phyloP scores from a whole-genome alignment of 805 yeast genomes.

The Yarrowia bubula region DNA sequence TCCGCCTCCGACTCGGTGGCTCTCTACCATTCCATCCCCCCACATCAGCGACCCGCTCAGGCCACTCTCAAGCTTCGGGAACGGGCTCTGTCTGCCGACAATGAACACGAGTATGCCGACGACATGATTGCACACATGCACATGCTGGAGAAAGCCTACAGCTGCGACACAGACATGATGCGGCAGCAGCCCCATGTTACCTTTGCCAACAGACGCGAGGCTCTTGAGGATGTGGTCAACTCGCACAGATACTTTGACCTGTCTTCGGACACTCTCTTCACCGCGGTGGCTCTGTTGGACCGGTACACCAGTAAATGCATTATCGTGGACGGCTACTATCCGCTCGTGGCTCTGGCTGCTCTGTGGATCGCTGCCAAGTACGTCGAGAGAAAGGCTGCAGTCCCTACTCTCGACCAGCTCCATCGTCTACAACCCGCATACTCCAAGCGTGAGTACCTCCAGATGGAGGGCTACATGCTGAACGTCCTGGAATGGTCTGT shows the following conservation, averaged over 20 bases:
- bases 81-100: constrained; percentile 11
- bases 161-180: constrained; percentile 63
- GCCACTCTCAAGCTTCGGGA: constrained; percentile 23
- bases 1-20: constrained; percentile 21
- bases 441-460: constrained; percentile 58
- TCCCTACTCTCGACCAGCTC: constrained; percentile 72
- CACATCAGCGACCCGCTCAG: constrained; percentile 12
- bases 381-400: constrained; percentile 67
- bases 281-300: constrained; percentile 74
- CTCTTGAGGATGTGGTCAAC: constrained; percentile 78
- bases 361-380: constrained; percentile 89
- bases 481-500: constrained; percentile 71
- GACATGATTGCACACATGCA: constrained; percentile 41
- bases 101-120: constrained; percentile 39
- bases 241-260: constrained; percentile 56
- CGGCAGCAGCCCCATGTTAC: constrained; percentile 85
- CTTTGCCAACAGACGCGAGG: constrained; percentile 65
- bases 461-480: constrained; percentile 76
- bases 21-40: constrained; percentile 23
- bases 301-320: constrained; percentile 86
- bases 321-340: constrained; percentile 81
- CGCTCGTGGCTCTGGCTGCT: constrained; percentile 86
- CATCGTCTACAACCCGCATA: constrained; percentile 44
- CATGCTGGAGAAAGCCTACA: constrained; percentile 37
- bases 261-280: constrained; percentile 65